Base-by-base conservation (phyloP, 2,329 filamentous ascomycete genomes). In the Xylariaceae sp. region DNA sequence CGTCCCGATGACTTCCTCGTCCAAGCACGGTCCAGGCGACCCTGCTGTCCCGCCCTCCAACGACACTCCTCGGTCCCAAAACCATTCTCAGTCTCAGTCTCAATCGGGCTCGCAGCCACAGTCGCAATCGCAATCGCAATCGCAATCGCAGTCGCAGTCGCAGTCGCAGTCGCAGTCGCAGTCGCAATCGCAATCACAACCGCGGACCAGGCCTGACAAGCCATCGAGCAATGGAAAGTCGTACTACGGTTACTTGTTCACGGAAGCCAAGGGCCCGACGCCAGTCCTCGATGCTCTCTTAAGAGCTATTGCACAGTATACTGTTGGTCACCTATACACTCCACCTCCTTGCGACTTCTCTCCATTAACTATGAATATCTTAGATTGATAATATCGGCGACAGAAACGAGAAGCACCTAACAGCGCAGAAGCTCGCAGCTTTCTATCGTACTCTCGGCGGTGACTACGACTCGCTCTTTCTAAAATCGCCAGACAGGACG, bases 391-490 rank as follows among this genome's bases (percentile, higher is more conserved):
- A 79, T 34, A 65, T 84, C 43, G 78, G 78, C 40, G 76, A 83
- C 58, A 72, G 65, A 50, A 66, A 67, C 18, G 66, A 71, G 15
- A 62, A 61, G 28, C 60, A 67, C 34, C 61, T 85, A 26, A 84
- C 75, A 5, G 83, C 84, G 0, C 65, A 71, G 36, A 88, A 88
- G 57, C 67, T 90, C 29, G 81, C 85, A n/a, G 70, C 75, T 27
- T 90, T 88, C 58, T 90, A 90, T 64, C 79, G 78, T 56, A 68
- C 73, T 18, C 82, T 87, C 12, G 85, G 84, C 40, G 82, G 83
- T 31, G 76, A 89, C 55, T 88, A 85, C 61, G 85, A 90, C 58
- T 66, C 73, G 16, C 76, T 97, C 38, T 97, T 97, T 60, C 69
- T 90, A 29, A 73, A 82, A 3, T 86, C 84, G 23, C 81, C 84